Base-by-base conservation (phyloP, 2,329 filamentous ascomycete genomes). In the Fusarium subtropicale region DNA sequence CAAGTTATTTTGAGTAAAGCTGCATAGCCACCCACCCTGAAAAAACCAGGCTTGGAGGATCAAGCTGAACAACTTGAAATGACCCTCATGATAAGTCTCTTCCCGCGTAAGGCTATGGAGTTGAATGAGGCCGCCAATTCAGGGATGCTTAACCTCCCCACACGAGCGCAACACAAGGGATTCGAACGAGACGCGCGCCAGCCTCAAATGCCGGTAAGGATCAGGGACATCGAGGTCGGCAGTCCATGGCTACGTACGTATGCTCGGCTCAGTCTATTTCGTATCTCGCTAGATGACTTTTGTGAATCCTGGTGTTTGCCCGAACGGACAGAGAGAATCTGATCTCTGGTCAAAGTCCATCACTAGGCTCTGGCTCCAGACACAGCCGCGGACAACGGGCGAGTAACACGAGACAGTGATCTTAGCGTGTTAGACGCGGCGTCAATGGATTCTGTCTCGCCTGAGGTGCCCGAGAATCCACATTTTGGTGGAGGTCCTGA, bases 401-500 rank as follows among this genome's bases (percentile, higher is more conserved):
- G 68, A 63, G 68, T 63, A 65, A 74, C 74, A 75, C 66, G 68
- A 76, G 72, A 72, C 70, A 73, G 67, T 60, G 64, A 63, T 66
- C 63, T 68, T 76, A 76, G 74, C 69, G 74, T 76, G 67, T 66
- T 76, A 76, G 74, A 76, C 75, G 75, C 75, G 75, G 75, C 75
- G 75, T 76, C 74, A 76, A 76, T 72, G 60, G 64, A 56, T 56
- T 60, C 56, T 66, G 72, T 74, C 66, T 74, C 72, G 72, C 52
- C 69, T 74, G 72, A 72, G 66, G 54, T 56, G 28, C 44, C 51
- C 61, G 58, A 66, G 66, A 42, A 54, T 26, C 53, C 61, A 71
- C 53, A 50, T 56, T 60, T 60, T 60, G 65, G 64, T 47, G 53
- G 34, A 58, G 47, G 26, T 24, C 34, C 45, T 50, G 56, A 55